Evolutionary conservation across 495 filamentous ascomycete genomes (phyloP), one percentile per base, ranked within the genome.

Genomic region (Aspergillus steynii): DNA sequence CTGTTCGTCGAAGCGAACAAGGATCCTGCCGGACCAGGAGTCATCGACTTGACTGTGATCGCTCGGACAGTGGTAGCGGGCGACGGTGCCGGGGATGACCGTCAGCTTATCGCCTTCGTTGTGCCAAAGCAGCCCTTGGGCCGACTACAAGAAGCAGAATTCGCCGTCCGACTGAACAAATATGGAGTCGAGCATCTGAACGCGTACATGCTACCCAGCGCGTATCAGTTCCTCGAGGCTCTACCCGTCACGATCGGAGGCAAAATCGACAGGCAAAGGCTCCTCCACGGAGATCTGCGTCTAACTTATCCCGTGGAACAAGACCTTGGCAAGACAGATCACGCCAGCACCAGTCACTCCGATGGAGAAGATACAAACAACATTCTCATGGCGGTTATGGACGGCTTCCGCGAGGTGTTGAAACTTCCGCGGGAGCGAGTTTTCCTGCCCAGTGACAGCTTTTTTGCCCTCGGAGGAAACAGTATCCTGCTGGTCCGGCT

Each of bases 101-200:
- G 53, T 10, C 69, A 9, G 45, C 65, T 14, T 56, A 60, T 50
- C 50, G 58, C 46, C 58, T 55, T 56, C 29, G 49, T 58, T 55
- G 71, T 74, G 68, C 66, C 72, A 1, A 68, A 65, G 4, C 61
- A 63, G 46, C 71, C 61, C 37, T 71, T 73, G 9, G 12, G 14
- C 37, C 37, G 37, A 15, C 37, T 14, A 42, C 37, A 42, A 15
- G 37, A 42, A 12, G 37, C 37, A 42, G 37, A 42, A 1, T 42
- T 42, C 37, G 37, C 37, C 9, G 12, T 42, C 12, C 37, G 37
- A 42, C 37, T 42, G 37, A 42, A 42, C 12, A 42, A 42, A 12
- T 42, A 42, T 10, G 37, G 37, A 42, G 37, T 4, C 9, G 10
- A 42, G 4, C 51, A 65, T 15, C 37, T 42, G 37, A 42, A 42